Percentiles rank a stretch among this genome's conserved stretches.
phyloP scores from a whole-genome alignment of 1,284 basidiomycete genomes.

The Heliocybe sulcata region DNA sequence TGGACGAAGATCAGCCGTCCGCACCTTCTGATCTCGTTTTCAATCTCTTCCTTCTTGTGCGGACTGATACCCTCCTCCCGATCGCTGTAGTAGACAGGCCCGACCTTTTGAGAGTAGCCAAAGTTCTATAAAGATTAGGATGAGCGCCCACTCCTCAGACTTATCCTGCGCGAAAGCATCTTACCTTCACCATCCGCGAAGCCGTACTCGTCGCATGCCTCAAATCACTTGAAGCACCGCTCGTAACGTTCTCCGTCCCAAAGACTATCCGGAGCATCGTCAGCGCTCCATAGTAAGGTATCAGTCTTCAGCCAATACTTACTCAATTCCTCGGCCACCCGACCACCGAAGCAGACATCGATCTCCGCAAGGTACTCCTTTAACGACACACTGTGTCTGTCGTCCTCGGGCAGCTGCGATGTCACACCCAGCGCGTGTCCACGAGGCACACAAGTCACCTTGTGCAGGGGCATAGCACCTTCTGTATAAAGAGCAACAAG shows the following conservation, averaged over 20 bases:
- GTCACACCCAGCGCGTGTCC: slow-evolving; percentile 92
- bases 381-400: slow-evolving; percentile 63
- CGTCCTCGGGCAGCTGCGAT: slow-evolving; percentile 80
- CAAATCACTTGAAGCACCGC: slow-evolving; percentile 88
- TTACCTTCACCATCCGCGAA: slow-evolving; percentile 83
- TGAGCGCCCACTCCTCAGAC: neutral
- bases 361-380: slow-evolving; percentile 75
- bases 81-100: slow-evolving; percentile 75
- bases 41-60: slow-evolving; percentile 74
- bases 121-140: slow-evolving; percentile 42
- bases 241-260: slow-evolving; percentile 82
- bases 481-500: slow-evolving; percentile 87
- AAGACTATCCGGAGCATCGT: slow-evolving; percentile 49
- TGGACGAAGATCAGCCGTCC: slow-evolving; percentile 19
- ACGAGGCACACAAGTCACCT: slow-evolving; percentile 92
- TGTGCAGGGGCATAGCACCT: slow-evolving; percentile 92
- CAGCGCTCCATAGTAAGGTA: slow-evolving; percentile 1
- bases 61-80: slow-evolving; percentile 65
- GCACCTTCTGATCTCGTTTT: slow-evolving; percentile 75
- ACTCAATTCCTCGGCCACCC: slow-evolving; percentile 90
- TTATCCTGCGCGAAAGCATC: too few relatives aligned
- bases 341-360: slow-evolving; percentile 89
- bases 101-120: slow-evolving; percentile 84
- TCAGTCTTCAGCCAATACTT: slow-evolving; percentile 17
- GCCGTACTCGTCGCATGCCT: slow-evolving; percentile 75